Percentiles rank a stretch among this genome's conserved stretches.
phyloP scores from a whole-genome alignment of 371 early-diverging fungal genomes.

The Mucor plumbeus region DNA sequence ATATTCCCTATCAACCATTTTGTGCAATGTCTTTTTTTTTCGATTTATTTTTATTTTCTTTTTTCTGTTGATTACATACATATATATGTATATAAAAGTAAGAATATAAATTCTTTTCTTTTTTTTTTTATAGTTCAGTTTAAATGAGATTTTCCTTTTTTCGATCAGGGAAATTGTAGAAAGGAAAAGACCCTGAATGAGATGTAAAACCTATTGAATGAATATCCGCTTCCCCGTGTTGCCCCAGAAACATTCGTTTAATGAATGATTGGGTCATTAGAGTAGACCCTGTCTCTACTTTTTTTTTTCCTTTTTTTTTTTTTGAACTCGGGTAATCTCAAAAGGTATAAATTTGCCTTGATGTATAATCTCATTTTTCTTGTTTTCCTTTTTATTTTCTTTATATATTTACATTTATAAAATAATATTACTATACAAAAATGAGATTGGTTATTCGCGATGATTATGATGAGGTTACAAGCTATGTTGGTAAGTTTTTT shows the following conservation, averaged over 20 bases:
- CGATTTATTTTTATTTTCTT: not conserved
- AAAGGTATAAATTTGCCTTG: slow-evolving; percentile 8
- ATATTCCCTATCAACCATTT: too few relatives aligned
- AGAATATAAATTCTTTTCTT: not conserved
- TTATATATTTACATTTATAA: not conserved
- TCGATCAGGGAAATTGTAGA: slow-evolving; percentile 3
- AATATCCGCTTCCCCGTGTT: slow-evolving; percentile 25
- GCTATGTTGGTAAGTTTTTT: slow-evolving; percentile 60
- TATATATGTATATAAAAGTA: not conserved
- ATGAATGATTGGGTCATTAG: slow-evolving; percentile 20
- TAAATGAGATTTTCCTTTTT: slow-evolving; percentile 9
- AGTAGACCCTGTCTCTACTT: slow-evolving; percentile 19
- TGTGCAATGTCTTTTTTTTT: too few relatives aligned
- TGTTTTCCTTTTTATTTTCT: slow-evolving; percentile 10
- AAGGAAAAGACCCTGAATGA: slow-evolving; percentile 18
- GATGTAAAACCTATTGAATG: slow-evolving; percentile 9
- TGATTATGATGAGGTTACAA: slow-evolving; percentile 66
- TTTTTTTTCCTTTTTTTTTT: slow-evolving; percentile 9
- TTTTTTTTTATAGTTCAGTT: not conserved
- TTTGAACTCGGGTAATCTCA: slow-evolving; percentile 15
- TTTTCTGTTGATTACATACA: too few relatives aligned
- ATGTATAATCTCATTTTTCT: slow-evolving; percentile 2
- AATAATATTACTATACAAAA: slow-evolving; percentile 6
- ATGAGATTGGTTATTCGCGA: slow-evolving; percentile 80
- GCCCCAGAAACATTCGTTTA: slow-evolving; percentile 21